Conservation (phyloP, 1,139 yeast species). For the Yamadazyma triangularis region DNA sequence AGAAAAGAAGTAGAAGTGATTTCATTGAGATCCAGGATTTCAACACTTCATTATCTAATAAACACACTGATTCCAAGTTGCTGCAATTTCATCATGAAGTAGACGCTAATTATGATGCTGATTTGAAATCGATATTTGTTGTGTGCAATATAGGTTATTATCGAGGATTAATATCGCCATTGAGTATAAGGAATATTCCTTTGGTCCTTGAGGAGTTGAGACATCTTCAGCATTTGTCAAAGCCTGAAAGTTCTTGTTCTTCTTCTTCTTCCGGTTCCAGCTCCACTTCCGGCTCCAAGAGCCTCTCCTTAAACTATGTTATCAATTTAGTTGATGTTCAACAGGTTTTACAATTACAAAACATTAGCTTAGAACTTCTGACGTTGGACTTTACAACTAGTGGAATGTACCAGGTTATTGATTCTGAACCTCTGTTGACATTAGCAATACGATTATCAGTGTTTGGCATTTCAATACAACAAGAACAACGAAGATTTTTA, state of each 20-base stretch:
- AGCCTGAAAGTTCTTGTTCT: background rate
- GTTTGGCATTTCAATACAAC: background rate
- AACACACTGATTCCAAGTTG: conserved; percentile 7
- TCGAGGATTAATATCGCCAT: conserved; percentile 19
- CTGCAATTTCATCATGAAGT: conserved; percentile 6
- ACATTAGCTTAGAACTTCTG: conserved; percentile 2
- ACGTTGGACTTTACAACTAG: conserved; percentile 3
- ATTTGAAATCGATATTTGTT: conserved; percentile 10
- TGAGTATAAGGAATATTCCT: conserved; percentile 1
- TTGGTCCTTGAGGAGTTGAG: background rate
- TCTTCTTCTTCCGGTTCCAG: background rate
- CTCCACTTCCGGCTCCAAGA: background rate
- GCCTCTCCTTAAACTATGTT: conserved; percentile 2
- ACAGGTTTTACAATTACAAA: conserved; percentile 1
- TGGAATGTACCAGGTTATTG: background rate
- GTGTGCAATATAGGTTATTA: conserved; percentile 19
- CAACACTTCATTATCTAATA: conserved; percentile 1
- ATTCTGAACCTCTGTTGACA: background rate
- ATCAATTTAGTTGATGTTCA: conserved; percentile 4
- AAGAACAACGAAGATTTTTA: background rate
- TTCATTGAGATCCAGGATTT: conserved; percentile 3
- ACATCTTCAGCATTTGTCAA: background rate
- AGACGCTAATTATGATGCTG: conserved; percentile 9
- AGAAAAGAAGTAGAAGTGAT: conserved; percentile 2
- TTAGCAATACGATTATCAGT: background rate